A percentile compares a stretch with the other conserved stretches of the same genome.
Evolutionary conservation across 176 grass and related monocot genomes (phyloP).

Genomic region (Rhynchospora tenuis): DNA sequence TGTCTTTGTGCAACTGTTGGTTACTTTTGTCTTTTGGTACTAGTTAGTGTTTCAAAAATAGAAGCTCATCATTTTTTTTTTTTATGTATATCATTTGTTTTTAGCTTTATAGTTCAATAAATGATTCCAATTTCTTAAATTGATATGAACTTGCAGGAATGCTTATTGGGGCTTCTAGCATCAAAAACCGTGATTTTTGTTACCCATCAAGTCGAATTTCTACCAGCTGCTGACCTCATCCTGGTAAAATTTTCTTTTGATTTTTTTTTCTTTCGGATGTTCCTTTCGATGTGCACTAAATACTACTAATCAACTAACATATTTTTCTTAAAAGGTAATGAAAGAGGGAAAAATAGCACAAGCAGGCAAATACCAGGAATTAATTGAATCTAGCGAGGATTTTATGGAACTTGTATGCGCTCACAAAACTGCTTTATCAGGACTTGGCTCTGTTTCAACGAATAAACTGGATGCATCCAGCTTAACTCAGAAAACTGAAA

Average conservation of each 20-base stretch:
- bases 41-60: too few relatives aligned
- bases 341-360: constrained; percentile 60
- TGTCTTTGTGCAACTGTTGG: too few relatives aligned
- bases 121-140: too few relatives aligned
- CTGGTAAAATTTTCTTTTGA: too few relatives aligned
- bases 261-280: too few relatives aligned
- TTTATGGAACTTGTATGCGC: constrained; percentile 45
- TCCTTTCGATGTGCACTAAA: too few relatives aligned
- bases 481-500: neutral
- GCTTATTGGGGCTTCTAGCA: constrained; percentile 43
- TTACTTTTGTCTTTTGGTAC: too few relatives aligned
- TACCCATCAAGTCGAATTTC: constrained; percentile 86
- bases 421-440: constrained; percentile 46
- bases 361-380: constrained; percentile 39
- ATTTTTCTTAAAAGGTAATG: constrained; percentile 45
- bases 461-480: neutral
- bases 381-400: constrained; percentile 47
- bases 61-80: too few relatives aligned
- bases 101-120: too few relatives aligned
- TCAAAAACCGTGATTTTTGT: constrained; percentile 86
- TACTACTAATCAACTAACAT: too few relatives aligned
- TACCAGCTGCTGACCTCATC: constrained; percentile 82
- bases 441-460: constrained; percentile 1
- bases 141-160: too few relatives aligned
- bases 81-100: too few relatives aligned